Percentiles rank a stretch among this genome's conserved stretches.
Conservation (phyloP, 2,329 filamentous ascomycete genomes). For the Colletotrichum sp. region DNA sequence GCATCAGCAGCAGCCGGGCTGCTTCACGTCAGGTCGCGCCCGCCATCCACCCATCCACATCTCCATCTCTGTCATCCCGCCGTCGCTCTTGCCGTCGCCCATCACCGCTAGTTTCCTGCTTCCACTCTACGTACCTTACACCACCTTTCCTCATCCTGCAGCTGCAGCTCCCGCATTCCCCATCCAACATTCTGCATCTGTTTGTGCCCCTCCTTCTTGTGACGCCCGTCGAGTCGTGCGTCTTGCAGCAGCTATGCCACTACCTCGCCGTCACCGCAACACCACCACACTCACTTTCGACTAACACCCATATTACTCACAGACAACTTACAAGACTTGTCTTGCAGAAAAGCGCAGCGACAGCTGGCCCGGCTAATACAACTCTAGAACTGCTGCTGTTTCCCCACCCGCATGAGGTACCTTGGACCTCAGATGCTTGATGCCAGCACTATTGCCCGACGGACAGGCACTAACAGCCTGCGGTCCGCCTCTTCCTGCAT, state of each 20-base stretch:
- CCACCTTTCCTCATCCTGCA: not conserved
- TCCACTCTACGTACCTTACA: not conserved
- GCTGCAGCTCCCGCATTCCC: constrained; percentile 1
- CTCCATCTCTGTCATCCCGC: not conserved
- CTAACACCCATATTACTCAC: not conserved
- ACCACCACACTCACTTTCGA: not conserved
- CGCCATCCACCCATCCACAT: not conserved
- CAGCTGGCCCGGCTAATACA: not conserved
- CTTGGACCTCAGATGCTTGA: constrained; percentile 12
- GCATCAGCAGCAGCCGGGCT: not conserved
- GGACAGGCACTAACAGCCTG: constrained; percentile 7
- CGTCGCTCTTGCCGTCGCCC: not conserved
- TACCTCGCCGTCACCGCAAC: not conserved
- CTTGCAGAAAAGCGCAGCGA: not conserved
- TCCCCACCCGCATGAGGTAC: not conserved
- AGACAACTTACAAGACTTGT: not conserved
- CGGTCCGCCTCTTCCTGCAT: constrained; percentile 19
- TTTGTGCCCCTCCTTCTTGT: not conserved
- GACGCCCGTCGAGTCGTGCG: not conserved
- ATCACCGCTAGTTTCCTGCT: constrained; percentile 3
- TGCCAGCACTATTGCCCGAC: not conserved
- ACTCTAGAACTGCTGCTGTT: not conserved
- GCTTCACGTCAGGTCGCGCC: not conserved
- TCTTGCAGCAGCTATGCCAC: not conserved
- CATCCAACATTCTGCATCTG: constrained; percentile 3